Base-by-base conservation (phyloP, 2,329 filamentous ascomycete genomes). In the Periconia macrospinosa region DNA sequence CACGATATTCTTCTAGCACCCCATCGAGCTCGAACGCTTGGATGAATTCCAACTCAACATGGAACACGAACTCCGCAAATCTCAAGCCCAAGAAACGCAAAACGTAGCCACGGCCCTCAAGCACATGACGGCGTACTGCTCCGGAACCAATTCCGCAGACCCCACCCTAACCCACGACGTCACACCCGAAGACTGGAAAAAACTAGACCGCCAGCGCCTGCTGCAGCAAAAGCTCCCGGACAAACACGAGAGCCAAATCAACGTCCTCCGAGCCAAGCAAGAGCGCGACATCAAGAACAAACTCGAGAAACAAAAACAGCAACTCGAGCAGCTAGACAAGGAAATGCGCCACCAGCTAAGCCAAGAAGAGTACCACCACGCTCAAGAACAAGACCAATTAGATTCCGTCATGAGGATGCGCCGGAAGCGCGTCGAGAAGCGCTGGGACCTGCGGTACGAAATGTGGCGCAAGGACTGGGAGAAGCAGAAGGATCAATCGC, bases 41-140 rank as follows among this genome's bases (percentile, higher is more conserved):
- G 77, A 79, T 57, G 77, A 79, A 56, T 71, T 69, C 50, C 77
- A 79, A 56, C 69, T 79, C 15, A 61, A 67, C 14, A 74, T 72
- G 18, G 77, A 79, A 58, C 71, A 75, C 37, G 74, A 76, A 43
- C 62, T 80, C 20, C 73, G 75, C 35, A 66, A 71, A 48, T 52
- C 65, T 2, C 78, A 81, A 19, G 68, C 65, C 1, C 65, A 73
- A 23, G 78, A 79, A 55, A 63, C 65, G 13, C 70, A 74, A 37
- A 78, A 79, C 58, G 72, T 72, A 11, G 74, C 72, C 0, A 79
- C 76, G 2, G 78, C 77, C 0, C 60, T 80, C 2, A 76, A 75
- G 54, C 75, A 80, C 54, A 79, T 80, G 71, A 76, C 78, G 53
- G 76, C 76, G 3, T 81, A 79, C 55, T 80, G 78, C 52, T 69